phyloP scores from a whole-genome alignment of 495 filamentous ascomycete genomes.

The Venustampulla echinocandica region DNA sequence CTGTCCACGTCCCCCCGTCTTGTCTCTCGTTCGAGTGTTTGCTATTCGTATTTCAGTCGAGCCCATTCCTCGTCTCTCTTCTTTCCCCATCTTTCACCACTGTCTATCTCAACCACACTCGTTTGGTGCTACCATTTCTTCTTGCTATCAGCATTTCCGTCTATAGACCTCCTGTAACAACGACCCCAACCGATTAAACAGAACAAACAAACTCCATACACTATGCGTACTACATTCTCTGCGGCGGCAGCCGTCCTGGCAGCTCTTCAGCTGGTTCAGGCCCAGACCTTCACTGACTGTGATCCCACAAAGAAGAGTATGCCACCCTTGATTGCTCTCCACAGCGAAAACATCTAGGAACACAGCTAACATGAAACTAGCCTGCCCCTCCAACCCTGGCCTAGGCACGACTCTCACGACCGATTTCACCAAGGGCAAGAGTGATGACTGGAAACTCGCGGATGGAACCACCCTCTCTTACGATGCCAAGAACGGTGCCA shows the following conservation, averaged over 20 bases:
- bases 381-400: conserved; percentile 21
- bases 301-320: conserved; percentile 22
- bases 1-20: no score
- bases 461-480: conserved; percentile 21
- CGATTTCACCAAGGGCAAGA: conserved; percentile 23
- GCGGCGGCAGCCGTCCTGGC: conserved; percentile 13
- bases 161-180: no score
- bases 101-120: no score
- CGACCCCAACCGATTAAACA: no score
- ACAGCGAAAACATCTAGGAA: no score
- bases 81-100: no score
- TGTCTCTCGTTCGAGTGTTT: no score
- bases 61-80: no score
- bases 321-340: not conserved
- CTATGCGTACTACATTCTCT: conserved; percentile 13
- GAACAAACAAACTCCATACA: not conserved
- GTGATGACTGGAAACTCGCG: conserved; percentile 4
- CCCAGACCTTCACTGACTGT: conserved; percentile 25
- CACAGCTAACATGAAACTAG: conserved; percentile 11
- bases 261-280: conserved; percentile 11
- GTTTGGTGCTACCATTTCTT: no score
- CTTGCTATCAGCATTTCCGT: no score
- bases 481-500: conserved; percentile 11
- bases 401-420: conserved; percentile 19
- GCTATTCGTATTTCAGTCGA: no score